phyloP scores from a whole-genome alignment of 208 protist species.

The Willaertia magna region DNA sequence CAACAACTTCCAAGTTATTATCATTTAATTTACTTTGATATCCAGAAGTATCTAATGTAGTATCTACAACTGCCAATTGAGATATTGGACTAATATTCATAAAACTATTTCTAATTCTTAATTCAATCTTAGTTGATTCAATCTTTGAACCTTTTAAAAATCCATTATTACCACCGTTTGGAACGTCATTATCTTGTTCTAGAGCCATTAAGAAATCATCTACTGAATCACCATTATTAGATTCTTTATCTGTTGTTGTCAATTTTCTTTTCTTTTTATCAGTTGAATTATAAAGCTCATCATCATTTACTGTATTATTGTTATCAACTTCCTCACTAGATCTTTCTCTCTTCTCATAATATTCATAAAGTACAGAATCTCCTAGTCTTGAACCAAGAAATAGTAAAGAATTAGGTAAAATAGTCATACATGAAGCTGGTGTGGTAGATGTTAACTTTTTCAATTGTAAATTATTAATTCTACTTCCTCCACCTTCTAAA shows the following conservation, averaged over 20 bases:
- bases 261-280: background rate
- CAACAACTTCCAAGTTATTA: background rate
- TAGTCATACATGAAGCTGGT: slow-evolving; percentile 3
- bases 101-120: background rate
- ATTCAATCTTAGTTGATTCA: background rate
- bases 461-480: background rate
- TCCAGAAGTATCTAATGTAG: background rate
- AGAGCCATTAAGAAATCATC: background rate
- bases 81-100: background rate
- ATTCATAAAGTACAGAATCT: background rate
- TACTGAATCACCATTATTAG: background rate
- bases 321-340: too few relatives aligned
- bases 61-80: background rate
- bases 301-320: background rate
- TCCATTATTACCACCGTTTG: background rate
- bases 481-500: background rate
- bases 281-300: background rate
- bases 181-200: background rate
- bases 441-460: background rate
- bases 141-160: background rate
- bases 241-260: background rate
- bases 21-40: background rate
- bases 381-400: background rate
- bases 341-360: background rate
- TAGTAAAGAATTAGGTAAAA: background rate